These are phyloP conservation scores for Coniochaeta ligniaria DNA, from an alignment of 2,329 filamentous ascomycete genomes.

Conservation along the genomic window DNA sequence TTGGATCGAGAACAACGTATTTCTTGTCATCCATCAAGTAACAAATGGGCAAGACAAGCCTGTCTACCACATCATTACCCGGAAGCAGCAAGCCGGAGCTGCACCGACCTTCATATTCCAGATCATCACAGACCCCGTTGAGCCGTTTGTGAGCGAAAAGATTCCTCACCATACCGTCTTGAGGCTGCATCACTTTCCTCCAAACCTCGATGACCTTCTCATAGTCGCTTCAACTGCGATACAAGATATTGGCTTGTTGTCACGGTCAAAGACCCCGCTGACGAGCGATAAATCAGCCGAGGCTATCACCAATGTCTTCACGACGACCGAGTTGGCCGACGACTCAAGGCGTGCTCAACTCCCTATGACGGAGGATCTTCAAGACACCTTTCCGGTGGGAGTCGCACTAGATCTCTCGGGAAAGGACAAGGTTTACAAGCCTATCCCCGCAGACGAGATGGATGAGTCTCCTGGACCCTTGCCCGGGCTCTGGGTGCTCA, in stretches of 20 bases:
- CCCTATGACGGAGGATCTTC: slow-evolving; percentile 59
- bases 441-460: slow-evolving; percentile 71
- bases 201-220: slow-evolving; percentile 72
- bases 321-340: slow-evolving; percentile 62
- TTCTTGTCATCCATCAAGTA: slow-evolving; percentile 72
- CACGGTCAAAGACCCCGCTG: slow-evolving; percentile 63
- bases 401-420: slow-evolving; percentile 77
- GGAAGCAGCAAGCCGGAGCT: slow-evolving; percentile 40
- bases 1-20: slow-evolving; percentile 86
- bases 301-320: slow-evolving; percentile 60
- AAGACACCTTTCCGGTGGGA: slow-evolving; percentile 74
- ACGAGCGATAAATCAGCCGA: slow-evolving; percentile 52
- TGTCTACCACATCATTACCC: slow-evolving; percentile 72
- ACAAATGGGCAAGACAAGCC: slow-evolving; percentile 55
- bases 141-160: slow-evolving; percentile 60
- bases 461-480: slow-evolving; percentile 72
- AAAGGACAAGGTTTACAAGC: slow-evolving; percentile 69
- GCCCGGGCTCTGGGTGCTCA: slow-evolving; percentile 77
- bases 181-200: slow-evolving; percentile 73
- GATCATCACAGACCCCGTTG: slow-evolving; percentile 67
- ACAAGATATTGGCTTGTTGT: slow-evolving; percentile 72
- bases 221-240: slow-evolving; percentile 76
- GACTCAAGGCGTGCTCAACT: slow-evolving; percentile 71
- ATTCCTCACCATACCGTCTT: slow-evolving; percentile 70
- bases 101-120: slow-evolving; percentile 59